These are phyloP conservation scores for Nemania sp. DNA, from an alignment of 2,329 filamentous ascomycete genomes.

Conservation along the genomic window DNA sequence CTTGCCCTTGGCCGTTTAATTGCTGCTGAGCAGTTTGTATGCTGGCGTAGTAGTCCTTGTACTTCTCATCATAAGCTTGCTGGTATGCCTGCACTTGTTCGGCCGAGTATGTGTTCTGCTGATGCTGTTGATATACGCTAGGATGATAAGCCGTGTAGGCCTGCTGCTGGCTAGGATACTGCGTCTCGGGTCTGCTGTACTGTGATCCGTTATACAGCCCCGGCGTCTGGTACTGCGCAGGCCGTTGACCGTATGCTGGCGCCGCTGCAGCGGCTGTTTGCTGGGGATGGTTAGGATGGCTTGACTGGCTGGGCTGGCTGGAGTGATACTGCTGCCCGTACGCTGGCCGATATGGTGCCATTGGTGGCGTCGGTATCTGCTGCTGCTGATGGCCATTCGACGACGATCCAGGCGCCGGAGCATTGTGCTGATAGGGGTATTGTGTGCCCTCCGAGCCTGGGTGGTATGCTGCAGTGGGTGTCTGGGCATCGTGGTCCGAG, in stretches of 20 bases:
- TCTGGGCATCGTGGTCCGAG: constrained; percentile 4
- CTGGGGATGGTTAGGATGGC: constrained; percentile 29
- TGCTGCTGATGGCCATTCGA: constrained; percentile 11
- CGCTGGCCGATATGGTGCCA: constrained; percentile 22
- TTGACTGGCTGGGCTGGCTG: constrained; percentile 28
- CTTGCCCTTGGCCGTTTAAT: constrained; percentile 19
- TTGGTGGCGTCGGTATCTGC: constrained; percentile 18
- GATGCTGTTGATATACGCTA: constrained; percentile 23
- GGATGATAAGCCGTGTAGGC: constrained; percentile 32
- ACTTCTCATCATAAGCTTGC: constrained; percentile 24
- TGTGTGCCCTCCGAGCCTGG: constrained; percentile 10
- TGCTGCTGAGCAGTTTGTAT: constrained; percentile 20
- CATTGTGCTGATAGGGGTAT: constrained; percentile 19
- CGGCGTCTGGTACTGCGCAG: constrained; percentile 17
- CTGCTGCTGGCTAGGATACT: constrained; percentile 15
- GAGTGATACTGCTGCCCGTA: constrained; percentile 29
- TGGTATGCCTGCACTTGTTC: constrained; percentile 25
- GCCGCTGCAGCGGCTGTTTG: constrained; percentile 7
- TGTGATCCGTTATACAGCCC: constrained; percentile 21
- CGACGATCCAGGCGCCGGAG: constrained; percentile 14
- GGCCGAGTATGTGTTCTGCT: constrained; percentile 23
- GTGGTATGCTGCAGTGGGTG: constrained; percentile 17
- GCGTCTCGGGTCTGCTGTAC: constrained; percentile 19
- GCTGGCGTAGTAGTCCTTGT: constrained; percentile 31
- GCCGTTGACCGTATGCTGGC: constrained; percentile 10